phyloP scores from a whole-genome alignment of 108 stramenopile species.

The Stephanodiscus minutulus region DNA sequence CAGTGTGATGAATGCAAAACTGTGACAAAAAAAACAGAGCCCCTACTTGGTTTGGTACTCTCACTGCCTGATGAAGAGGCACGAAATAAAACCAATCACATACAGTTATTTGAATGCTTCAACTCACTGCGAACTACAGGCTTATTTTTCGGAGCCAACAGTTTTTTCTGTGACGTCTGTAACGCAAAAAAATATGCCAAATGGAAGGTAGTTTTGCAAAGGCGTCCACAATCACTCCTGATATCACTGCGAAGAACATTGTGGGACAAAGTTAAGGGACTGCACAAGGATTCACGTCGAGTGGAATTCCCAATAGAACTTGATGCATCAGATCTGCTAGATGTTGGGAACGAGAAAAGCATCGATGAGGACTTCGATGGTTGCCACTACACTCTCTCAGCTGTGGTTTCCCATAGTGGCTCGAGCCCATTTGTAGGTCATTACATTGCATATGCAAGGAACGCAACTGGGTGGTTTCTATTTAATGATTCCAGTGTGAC shows the following conservation, averaged over 20 bases:
- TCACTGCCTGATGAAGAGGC: slow-evolving; percentile 38
- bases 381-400: slow-evolving; percentile 38
- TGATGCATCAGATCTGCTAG: slow-evolving; percentile 41
- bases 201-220: slow-evolving; percentile 40
- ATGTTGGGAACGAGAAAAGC: slow-evolving; percentile 17
- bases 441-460: slow-evolving; percentile 34
- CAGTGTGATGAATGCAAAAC: slow-evolving; percentile 44
- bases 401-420: slow-evolving; percentile 43
- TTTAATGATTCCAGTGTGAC: slow-evolving; percentile 54
- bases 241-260: slow-evolving; percentile 45
- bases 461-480: slow-evolving; percentile 38
- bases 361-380: slow-evolving; percentile 47
- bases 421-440: slow-evolving; percentile 49
- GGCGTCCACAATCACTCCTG: slow-evolving; percentile 47
- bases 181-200: slow-evolving; percentile 35
- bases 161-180: slow-evolving; percentile 49
- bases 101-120: slow-evolving; percentile 41
- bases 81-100: not conserved
- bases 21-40: slow-evolving; percentile 46
- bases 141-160: slow-evolving; percentile 31
- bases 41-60: slow-evolving; percentile 42
- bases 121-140: slow-evolving; percentile 33
- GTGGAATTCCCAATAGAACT: slow-evolving; percentile 50
- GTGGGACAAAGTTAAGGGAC: slow-evolving; percentile 41
- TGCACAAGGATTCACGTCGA: slow-evolving; percentile 45